phyloP scores from a whole-genome alignment of 2,329 filamentous ascomycete species.

The Colletotrichum abscissum region DNA sequence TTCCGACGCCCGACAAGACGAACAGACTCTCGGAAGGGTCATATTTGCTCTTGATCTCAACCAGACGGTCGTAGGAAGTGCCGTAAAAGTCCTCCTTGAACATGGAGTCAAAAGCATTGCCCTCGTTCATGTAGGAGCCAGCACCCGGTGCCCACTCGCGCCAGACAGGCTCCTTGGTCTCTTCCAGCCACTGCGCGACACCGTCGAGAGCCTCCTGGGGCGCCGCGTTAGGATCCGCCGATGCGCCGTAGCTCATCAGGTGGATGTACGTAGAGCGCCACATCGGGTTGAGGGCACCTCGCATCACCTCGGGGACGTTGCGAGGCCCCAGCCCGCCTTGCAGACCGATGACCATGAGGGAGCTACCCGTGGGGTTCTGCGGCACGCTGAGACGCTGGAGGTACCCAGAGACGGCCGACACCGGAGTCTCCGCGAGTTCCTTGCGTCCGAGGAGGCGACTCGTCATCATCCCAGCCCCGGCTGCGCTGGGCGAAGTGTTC shows the following conservation, averaged over 20 bases:
- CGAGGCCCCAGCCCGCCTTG: slow-evolving; percentile 29
- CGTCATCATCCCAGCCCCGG: slow-evolving; percentile 18
- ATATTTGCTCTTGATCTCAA: slow-evolving; percentile 43
- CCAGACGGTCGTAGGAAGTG: slow-evolving; percentile 40
- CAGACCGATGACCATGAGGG: slow-evolving; percentile 31
- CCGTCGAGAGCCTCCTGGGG: slow-evolving; percentile 43
- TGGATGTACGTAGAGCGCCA: slow-evolving; percentile 55
- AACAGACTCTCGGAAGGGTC: slow-evolving; percentile 45
- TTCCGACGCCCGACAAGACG: slow-evolving; percentile 42
- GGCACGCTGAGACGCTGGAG: slow-evolving; percentile 11
- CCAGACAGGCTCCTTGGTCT: slow-evolving; percentile 43
- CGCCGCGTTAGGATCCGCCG: neutral
- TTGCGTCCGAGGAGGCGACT: slow-evolving; percentile 35
- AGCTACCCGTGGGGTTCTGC: neutral
- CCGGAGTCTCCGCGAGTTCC: slow-evolving; percentile 25
- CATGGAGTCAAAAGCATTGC: slow-evolving; percentile 43
- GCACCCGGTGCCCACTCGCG: slow-evolving; percentile 40
- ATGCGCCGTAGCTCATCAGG: slow-evolving; percentile 40
- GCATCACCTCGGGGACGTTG: slow-evolving; percentile 19
- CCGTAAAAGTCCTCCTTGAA: slow-evolving; percentile 46
- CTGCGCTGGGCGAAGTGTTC: neutral
- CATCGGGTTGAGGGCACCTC: slow-evolving; percentile 52
- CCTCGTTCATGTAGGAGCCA: slow-evolving; percentile 46
- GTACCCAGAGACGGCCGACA: slow-evolving; percentile 15
- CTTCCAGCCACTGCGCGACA: slow-evolving; percentile 33